Percentiles rank a stretch among this genome's conserved stretches.
Conservation (phyloP, 352 stramenopile genomes). For the Elongisporangium prolatum region DNA sequence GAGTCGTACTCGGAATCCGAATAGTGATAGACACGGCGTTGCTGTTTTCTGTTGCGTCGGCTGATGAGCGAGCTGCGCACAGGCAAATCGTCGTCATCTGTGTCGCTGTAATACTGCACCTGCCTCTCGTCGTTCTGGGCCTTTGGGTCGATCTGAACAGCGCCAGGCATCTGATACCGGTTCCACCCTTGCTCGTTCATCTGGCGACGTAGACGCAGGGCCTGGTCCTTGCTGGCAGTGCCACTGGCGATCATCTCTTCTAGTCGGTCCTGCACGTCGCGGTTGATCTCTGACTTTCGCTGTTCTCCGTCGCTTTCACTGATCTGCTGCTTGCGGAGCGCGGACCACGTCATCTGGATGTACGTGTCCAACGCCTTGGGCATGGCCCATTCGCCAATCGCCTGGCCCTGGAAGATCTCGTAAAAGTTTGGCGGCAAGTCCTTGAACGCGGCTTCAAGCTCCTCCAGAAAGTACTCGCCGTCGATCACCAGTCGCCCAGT, state of each 20-base stretch:
- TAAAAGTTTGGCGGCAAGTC: slow-evolving; percentile 53
- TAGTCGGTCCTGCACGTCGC: slow-evolving; percentile 67
- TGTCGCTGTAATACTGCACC: slow-evolving; percentile 14
- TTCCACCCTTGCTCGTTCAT: slow-evolving; percentile 59
- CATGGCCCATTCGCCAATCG: slow-evolving; percentile 48
- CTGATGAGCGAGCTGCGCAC: background rate
- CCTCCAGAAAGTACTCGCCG: slow-evolving; percentile 54
- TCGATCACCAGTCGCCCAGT: slow-evolving; percentile 52
- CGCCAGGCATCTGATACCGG: slow-evolving; percentile 51
- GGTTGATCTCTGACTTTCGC: slow-evolving; percentile 29
- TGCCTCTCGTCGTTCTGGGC: slow-evolving; percentile 4
- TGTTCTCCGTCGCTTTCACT: slow-evolving; percentile 42
- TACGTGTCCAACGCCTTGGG: slow-evolving; percentile 60
- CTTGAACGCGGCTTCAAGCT: slow-evolving; percentile 65
- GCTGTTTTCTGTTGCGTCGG: background rate
- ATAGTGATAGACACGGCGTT: background rate
- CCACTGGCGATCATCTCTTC: slow-evolving; percentile 79
- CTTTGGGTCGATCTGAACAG: slow-evolving; percentile 7
- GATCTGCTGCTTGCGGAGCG: slow-evolving; percentile 29
- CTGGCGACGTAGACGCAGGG: slow-evolving; percentile 62
- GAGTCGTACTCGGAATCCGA: slow-evolving; percentile 58
- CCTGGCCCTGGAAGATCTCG: slow-evolving; percentile 36
- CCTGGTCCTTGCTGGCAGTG: slow-evolving; percentile 61
- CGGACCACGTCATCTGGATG: slow-evolving; percentile 76
- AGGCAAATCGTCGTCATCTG: slow-evolving; percentile 15